Evolutionary conservation across 2,329 filamentous ascomycete genomes (phyloP), one percentile per base, ranked within the genome.

Genomic region (Alternaria viburni): DNA sequence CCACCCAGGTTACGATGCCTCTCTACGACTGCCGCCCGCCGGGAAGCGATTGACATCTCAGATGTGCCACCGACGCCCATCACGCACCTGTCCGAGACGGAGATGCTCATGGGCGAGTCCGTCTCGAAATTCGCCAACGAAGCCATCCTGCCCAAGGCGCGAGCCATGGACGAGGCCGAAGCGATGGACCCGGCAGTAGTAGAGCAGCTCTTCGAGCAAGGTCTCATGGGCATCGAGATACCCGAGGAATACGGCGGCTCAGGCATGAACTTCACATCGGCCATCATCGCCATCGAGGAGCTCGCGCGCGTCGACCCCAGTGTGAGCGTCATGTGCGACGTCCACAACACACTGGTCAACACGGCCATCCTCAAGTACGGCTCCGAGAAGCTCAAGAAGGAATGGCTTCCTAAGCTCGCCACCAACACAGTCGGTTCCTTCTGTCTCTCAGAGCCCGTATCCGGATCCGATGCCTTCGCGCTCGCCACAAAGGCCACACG

Each of bases 271-370:
- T 99, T 99, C 83, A 98, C 96, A 1, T 85, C 94, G 1, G 95
- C 94, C 65, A 97, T 99, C 77, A 90, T 99, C 47, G 95, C 93
- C 26, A 99, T 99, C 74, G 96, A 99, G 83, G 96, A 99, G 86
- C 86, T 99, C 65, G 96, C 96, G 1, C 88, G 93, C 61, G 92
- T 97, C 17, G 96, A 99, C 77, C 96, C 96, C 44, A 96, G 92
- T 70, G 96, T 99, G 67, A 95, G 92, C 76, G 96, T 99, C 67
- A 83, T 99, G 84, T 93, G 94, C 61, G 96, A 99, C 80, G 96
- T 99, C 21, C 96, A 99, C 86, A 99, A 99, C 83, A 99, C 96
- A 1, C 86, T 99, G 55, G 95, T 97, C 81, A 97, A 97, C 84
- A 98, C 95, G 3, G 92, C 93, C 13, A 86, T 99, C 60, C 79